Percentiles rank a stretch among this genome's conserved stretches.
These are phyloP conservation scores for Infundibulicybe gibba DNA, from an alignment of 768 basidiomycete species.

Conservation along the genomic window DNA sequence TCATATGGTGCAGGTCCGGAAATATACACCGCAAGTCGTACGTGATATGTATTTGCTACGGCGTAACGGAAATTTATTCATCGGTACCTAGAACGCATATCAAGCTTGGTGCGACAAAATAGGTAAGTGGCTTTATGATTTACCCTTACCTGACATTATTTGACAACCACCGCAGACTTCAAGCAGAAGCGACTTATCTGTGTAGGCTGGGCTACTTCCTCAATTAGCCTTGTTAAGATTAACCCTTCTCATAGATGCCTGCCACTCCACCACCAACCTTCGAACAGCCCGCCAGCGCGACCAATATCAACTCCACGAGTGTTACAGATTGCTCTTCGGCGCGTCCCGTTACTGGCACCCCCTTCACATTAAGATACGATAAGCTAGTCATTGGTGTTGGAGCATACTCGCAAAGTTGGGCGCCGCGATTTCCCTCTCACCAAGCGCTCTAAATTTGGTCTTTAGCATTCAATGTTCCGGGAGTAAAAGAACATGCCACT, in stretches of 20 bases:
- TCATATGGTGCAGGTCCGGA: slow-evolving; percentile 38
- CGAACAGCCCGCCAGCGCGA: not conserved
- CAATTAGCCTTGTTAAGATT: not conserved
- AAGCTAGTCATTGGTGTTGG: slow-evolving; percentile 85
- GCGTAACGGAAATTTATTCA: not conserved
- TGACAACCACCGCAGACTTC: slow-evolving; percentile 41
- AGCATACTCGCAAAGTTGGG: slow-evolving; percentile 78
- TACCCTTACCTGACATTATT: not conserved
- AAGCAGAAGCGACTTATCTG: slow-evolving; percentile 55
- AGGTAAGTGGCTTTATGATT: slow-evolving; percentile 29
- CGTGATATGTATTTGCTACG: slow-evolving; percentile 8
- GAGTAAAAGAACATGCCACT: slow-evolving; percentile 82
- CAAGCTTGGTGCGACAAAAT: slow-evolving; percentile 79
- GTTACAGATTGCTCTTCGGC: too few species aligned
- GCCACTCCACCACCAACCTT: slow-evolving; percentile 41
- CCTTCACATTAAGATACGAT: slow-evolving; percentile 43
- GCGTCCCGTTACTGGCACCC: too few species aligned
- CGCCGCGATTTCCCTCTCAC: not conserved
- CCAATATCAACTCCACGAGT: too few species aligned
- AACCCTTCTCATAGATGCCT: slow-evolving; percentile 43
- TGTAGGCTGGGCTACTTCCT: slow-evolving; percentile 31
- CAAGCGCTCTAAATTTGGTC: not conserved
- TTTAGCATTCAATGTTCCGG: slow-evolving; percentile 53
- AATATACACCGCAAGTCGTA: slow-evolving; percentile 55
- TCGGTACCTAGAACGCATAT: slow-evolving; percentile 46